These are phyloP conservation scores for Hansenula sp. DNA, from an alignment of 1,139 yeast genomes.

Conservation along the genomic window DNA sequence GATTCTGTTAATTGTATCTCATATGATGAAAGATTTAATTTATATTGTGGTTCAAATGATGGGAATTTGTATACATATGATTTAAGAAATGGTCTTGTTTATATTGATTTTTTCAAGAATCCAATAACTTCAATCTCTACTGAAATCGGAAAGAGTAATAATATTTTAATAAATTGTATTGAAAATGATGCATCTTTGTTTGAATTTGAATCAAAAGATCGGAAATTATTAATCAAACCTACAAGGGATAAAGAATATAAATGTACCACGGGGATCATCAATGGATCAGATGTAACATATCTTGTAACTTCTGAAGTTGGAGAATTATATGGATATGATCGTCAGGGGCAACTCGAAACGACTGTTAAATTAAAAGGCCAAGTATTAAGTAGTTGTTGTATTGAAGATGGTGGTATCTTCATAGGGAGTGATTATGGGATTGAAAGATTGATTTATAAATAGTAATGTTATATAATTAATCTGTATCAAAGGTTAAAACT, in stretches of 20 bases:
- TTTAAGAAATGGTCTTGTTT: conserved; percentile 13
- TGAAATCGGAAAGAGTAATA: not conserved
- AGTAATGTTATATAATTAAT: no score
- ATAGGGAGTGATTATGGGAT: not conserved
- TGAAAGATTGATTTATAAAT: no score
- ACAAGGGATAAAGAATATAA: not conserved
- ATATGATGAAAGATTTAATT: not conserved
- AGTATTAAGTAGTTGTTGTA: not conserved
- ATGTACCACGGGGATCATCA: not conserved
- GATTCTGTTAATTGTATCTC: conserved; percentile 15
- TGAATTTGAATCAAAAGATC: not conserved
- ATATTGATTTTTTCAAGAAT: conserved; percentile 9
- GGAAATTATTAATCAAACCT: not conserved
- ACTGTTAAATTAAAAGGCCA: not conserved
- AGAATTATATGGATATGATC: no score
- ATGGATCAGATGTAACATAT: no score
- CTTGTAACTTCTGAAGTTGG: not conserved
- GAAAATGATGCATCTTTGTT: not conserved
- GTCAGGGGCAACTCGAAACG: no score
- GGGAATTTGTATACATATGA: conserved; percentile 19
- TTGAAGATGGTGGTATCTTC: conserved; percentile 2
- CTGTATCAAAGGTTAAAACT: no score
- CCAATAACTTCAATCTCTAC: conserved; percentile 9
- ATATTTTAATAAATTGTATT: not conserved
- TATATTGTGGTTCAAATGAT: conserved; percentile 19